Percentiles rank a stretch among this genome's conserved stretches.
phyloP scores from a whole-genome alignment of 2,329 filamentous ascomycete genomes.

The Verticillium klebahnii region DNA sequence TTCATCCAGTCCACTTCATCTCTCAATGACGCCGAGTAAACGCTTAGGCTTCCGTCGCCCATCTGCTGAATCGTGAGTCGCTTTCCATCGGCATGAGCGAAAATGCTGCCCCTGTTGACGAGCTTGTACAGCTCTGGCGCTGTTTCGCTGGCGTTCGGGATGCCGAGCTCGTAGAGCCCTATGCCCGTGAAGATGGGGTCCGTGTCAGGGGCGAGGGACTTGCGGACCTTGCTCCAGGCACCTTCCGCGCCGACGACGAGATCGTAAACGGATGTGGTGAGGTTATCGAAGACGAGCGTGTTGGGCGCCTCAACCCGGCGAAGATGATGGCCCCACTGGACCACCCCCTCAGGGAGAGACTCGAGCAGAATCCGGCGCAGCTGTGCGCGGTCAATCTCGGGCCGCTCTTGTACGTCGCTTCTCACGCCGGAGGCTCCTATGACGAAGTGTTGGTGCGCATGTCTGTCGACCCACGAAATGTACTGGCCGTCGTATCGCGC shows the following conservation, averaged over 20 bases:
- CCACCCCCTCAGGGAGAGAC: conserved; percentile 37
- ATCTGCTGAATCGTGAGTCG: conserved; percentile 33
- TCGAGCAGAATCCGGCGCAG: conserved; percentile 39
- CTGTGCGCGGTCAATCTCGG: conserved; percentile 48
- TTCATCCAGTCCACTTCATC: conserved; percentile 31
- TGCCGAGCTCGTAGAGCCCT: conserved; percentile 33
- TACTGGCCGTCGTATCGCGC: conserved; percentile 49
- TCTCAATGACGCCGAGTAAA: conserved; percentile 32
- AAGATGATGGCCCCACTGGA: conserved; percentile 43
- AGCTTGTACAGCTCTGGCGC: conserved; percentile 37
- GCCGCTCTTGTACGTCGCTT: conserved; percentile 31
- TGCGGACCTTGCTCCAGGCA: conserved; percentile 30
- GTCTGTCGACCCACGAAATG: conserved; percentile 38
- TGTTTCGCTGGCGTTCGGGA: conserved; percentile 32
- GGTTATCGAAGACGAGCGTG: conserved; percentile 33
- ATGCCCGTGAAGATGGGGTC: conserved; percentile 43
- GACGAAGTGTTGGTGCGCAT: conserved; percentile 28
- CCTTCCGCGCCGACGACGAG: conserved; percentile 31
- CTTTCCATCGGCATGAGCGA: conserved; percentile 36
- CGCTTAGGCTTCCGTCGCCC: conserved; percentile 43
- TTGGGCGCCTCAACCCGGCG: conserved; percentile 26
- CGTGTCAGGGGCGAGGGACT: conserved; percentile 27
- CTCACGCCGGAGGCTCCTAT: conserved; percentile 15
- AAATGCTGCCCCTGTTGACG: conserved; percentile 43
- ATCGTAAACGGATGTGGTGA: conserved; percentile 30